Base-by-base conservation (phyloP, 192 early-diverging fungal species). In the Gamsiella multidivaricata region DNA sequence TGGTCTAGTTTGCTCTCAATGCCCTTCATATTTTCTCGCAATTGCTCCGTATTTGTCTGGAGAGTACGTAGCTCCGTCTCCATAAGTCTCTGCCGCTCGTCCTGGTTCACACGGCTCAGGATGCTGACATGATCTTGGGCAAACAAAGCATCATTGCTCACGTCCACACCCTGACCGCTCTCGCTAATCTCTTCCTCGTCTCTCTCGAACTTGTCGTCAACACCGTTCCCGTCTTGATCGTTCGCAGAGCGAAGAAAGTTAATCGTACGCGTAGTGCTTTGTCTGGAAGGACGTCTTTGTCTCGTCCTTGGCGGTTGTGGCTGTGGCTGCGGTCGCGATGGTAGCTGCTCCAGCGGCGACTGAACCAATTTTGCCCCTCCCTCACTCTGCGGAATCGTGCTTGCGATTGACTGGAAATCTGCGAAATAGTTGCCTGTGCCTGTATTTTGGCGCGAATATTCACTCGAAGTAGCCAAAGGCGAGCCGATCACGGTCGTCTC, bases 1-100 rank as follows among this genome's bases (percentile, higher is more conserved):
- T 37, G 46, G 25, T 62, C 61, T 10, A 62, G 7, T 26, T 51
- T 50, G 17, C n/a, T 26, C 61, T 62, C 61, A 9, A 62, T n/a
- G 4, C 47, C 49, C n/a, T 22, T 49, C 22, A 62, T 47, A 12
- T 47, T 39, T 32, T 62, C 47, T 12, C 49, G 18, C 18, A 62
- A 20, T 12, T 51, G 25, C 20, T 49, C 23, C 2, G 61, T 62
- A 20, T 51, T 33, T 14, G 23, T 47, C 2, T 62, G 61, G 17
- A 39, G 22, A 7, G 31, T 20, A 2, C 31, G 2, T 33, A 62
- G 7, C 47, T 62, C 61, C 9, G 17, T 14, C 34, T 62, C 32
- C 3, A 51, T 51, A 3, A 37, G 46, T 17, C 61, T 18, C 45
- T 36, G 17, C 11, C 61, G 46, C 11, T 51, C 33, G 9, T 62